These are phyloP conservation scores for Aechmea fasciata DNA, from an alignment of 176 grass and related monocot genomes.

Conservation along the genomic window DNA sequence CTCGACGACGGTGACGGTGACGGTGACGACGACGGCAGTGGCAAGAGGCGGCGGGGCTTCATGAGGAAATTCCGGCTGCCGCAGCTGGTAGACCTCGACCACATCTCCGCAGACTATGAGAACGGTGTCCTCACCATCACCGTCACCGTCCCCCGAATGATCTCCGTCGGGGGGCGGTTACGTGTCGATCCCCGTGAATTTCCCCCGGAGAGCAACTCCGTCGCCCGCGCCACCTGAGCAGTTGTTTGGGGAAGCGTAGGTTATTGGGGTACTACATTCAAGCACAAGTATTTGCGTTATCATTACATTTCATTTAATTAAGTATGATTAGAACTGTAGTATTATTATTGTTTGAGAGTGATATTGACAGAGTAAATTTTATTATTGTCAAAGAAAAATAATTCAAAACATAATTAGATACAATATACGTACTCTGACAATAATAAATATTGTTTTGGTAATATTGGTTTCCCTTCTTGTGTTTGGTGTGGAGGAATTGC, in stretches of 20 bases:
- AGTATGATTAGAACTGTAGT: no score
- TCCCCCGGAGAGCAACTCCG: constrained; percentile 20
- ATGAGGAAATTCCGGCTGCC: constrained; percentile 74
- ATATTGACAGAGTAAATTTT: no score
- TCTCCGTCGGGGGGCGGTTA: constrained; percentile 20
- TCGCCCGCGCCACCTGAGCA: constrained; percentile 60
- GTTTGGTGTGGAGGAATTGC: no score
- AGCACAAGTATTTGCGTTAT: background rate
- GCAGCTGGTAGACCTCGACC: constrained; percentile 40
- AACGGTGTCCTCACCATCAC: constrained; percentile 58
- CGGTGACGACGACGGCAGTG: background rate
- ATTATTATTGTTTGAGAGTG: no score
- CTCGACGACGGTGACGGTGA: background rate
- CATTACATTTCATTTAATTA: no score
- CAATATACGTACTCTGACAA: no score
- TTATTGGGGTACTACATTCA: background rate
- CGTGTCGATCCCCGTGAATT: constrained; percentile 7
- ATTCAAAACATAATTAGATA: no score
- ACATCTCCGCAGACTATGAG: constrained; percentile 52
- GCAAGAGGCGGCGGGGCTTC: constrained; percentile 28
- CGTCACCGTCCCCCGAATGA: constrained; percentile 58
- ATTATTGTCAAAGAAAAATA: no score
- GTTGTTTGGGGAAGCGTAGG: background rate
- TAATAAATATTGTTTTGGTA: no score
- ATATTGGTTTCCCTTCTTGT: no score